Base-by-base conservation (phyloP, 2,329 filamentous ascomycete species). In the Phyllosticta ampelicida region DNA sequence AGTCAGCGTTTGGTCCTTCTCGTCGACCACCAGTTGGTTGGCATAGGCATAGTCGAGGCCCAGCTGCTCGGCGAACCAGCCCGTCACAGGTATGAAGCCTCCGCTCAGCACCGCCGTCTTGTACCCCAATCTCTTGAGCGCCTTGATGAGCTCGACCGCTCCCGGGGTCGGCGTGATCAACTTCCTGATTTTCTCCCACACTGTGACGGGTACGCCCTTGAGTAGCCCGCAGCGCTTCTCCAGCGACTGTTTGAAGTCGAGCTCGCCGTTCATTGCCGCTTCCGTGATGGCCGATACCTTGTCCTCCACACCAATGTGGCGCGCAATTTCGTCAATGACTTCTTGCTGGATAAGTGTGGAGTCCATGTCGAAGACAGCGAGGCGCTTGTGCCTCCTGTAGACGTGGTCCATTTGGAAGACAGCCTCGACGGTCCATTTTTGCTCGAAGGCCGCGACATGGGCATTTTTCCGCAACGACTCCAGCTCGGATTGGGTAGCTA, bases 331-430 rank as follows among this genome's bases (percentile, higher is more conserved):
- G 72, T 99, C 94, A 69, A 99, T 97, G 61, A 96, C 91, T 75
- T 99, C 94, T 72, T 99, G 91, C 56, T 92, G 87, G 70, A 99
- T 97, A 61, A 99, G 81, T 0, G 94, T 99, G 72, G 87, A 94
- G 75, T 99, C 94, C 94, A 99, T 99, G 72, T 99, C 94, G 68
- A 99, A 99, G 29, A 96, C 89, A 3, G 92, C 90, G 10, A 97
- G 78, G 9, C 92, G 83, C 63, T 91, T 91, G 72, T 95, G 83
- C 26, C 86, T 81, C 60, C 90, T 80, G 77, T 86, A 90, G 29
- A 92, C 78, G 28, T 77, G 81, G 68, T 92, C 88, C 48, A 73
- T 73, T 71, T 95, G 89, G 62, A 95, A 78, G 19, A 88, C 82
- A 13, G 92, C 86, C 71, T 95, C 89, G 48, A 94, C 86, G 67